Percentiles rank a stretch among this genome's conserved stretches.
These are phyloP conservation scores for Antarctomyces pellizariae DNA, from an alignment of 495 filamentous ascomycete genomes.

Conservation along the genomic window DNA sequence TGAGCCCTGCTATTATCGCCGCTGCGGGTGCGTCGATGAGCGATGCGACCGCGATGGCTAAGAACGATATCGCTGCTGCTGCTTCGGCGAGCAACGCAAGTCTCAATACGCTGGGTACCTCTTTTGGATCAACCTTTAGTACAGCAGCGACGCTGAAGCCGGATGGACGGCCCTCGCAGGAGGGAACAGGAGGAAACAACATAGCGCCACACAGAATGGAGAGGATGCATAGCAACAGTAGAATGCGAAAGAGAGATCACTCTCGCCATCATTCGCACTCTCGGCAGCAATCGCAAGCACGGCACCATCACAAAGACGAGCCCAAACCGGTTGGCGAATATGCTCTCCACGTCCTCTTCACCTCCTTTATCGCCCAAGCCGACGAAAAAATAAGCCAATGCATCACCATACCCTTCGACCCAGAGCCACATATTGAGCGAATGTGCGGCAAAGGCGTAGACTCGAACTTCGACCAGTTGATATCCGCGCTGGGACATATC, in stretches of 20 bases:
- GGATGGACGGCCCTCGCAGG: slow-evolving; percentile 6
- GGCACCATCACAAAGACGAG: slow-evolving; percentile 45
- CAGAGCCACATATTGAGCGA: slow-evolving; percentile 58
- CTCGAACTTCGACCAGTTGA: slow-evolving; percentile 80
- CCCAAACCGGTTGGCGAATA: slow-evolving; percentile 87
- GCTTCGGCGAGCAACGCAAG: slow-evolving; percentile 12
- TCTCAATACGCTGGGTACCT: slow-evolving; percentile 15
- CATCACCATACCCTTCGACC: slow-evolving; percentile 45
- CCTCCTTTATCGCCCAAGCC: slow-evolving; percentile 66
- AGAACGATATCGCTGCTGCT: slow-evolving; percentile 18
- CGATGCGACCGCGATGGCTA: slow-evolving; percentile 20
- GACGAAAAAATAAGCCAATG: slow-evolving; percentile 83
- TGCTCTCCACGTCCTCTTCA: slow-evolving; percentile 88
- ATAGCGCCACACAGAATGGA: slow-evolving; percentile 24
- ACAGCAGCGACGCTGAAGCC: slow-evolving; percentile 8
- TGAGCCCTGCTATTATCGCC: slow-evolving; percentile 65
- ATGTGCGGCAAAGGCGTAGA: slow-evolving; percentile 82
- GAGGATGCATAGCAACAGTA: slow-evolving; percentile 35
- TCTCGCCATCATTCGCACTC: slow-evolving; percentile 67
- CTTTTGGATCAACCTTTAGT: slow-evolving; percentile 8
- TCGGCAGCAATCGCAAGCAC: slow-evolving; percentile 64
- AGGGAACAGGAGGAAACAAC: slow-evolving; percentile 5
- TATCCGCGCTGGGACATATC: slow-evolving; percentile 80
- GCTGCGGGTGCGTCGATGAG: slow-evolving; percentile 28
- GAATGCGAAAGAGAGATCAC: slow-evolving; percentile 50